Base-by-base conservation (phyloP, 2,329 filamentous ascomycete species). In the Aspergillus oerlinghausenensis region DNA sequence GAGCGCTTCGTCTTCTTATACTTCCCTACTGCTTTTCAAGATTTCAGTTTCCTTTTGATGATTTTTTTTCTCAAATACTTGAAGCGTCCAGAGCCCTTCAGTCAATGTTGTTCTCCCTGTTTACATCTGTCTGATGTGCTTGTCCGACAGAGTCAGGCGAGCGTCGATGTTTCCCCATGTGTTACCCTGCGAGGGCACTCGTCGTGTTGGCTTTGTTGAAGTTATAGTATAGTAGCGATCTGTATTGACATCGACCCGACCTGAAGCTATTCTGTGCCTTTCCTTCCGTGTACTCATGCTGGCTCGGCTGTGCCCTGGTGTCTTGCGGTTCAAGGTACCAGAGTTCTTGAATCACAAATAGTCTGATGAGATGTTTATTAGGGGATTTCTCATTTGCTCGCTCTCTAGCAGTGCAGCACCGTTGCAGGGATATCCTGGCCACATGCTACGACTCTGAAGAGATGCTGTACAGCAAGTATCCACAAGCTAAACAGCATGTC, bases 391-490 rank as follows among this genome's bases (percentile, higher is more conserved):
- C 78, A 19, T 80, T 80, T 63, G 73, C 76, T 14, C 68, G 71
- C 51, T 78, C 78, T 4, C 64, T 80, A 26, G 70, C 72, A 50
- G 69, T 62, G 26, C 69, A 77, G 58, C 72, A 79, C 63, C 68
- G 68, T 55, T 78, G 75, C 61, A 70, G 65, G 50, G 65, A 69
- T 47, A 58, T 80, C 8, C 65, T 74, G 28, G 75, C 77, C 8
- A 80, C 77, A 35, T 75, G 74, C 61, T 79, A 77, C 58, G 78
- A 80, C 60, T 73, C 71, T 11, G 65, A 70, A 52, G 70, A 76
- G 26, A 65, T 63, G 52, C 79, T 97, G 1, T 73, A 79, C 10
- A 79, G 76, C 58, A 96, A 96, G 74, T 92, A 93, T 65, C 90
- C 90, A 0, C 85, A 90, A 63, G 87, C 81, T 1, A 75, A 78